Conservation (phyloP, 1,284 basidiomycete genomes). For the Trametes polyzona region DNA sequence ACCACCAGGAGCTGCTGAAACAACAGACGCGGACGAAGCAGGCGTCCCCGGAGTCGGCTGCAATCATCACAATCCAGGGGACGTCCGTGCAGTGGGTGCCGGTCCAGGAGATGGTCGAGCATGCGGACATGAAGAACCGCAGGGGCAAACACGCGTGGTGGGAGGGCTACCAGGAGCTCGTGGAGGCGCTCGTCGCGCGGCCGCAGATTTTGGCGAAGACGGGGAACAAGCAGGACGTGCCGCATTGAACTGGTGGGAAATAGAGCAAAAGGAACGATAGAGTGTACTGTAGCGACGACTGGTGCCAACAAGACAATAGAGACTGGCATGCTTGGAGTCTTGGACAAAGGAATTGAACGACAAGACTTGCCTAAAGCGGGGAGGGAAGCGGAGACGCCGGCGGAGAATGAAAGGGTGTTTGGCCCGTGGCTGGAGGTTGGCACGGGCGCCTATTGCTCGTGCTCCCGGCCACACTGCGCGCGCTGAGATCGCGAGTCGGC, state of each 20-base stretch:
- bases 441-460: conserved; percentile 11
- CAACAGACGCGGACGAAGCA: conserved; percentile 53
- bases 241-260: neutral
- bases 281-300: conserved; percentile 6
- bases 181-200: conserved; percentile 72
- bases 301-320: neutral
- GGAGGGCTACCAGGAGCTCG: conserved; percentile 69
- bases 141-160: conserved; percentile 87
- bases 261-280: neutral
- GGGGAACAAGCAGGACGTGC: neutral
- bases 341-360: neutral
- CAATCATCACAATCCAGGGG: conserved; percentile 91
- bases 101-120: conserved; percentile 80
- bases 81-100: conserved; percentile 82
- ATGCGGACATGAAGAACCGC: conserved; percentile 91
- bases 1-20: conserved; percentile 58
- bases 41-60: conserved; percentile 71
- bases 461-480: conserved; percentile 22
- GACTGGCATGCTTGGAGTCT: neutral
- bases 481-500: conserved; percentile 23
- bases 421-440: conserved; percentile 9
- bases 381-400: conserved; percentile 8
- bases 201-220: conserved; percentile 49
- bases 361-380: neutral
- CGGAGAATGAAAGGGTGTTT: conserved; percentile 23